Evolutionary conservation across 2,329 filamentous ascomycete species (phyloP), one percentile per base, ranked within the genome.

Genomic region (Lomentospora prolificans): DNA sequence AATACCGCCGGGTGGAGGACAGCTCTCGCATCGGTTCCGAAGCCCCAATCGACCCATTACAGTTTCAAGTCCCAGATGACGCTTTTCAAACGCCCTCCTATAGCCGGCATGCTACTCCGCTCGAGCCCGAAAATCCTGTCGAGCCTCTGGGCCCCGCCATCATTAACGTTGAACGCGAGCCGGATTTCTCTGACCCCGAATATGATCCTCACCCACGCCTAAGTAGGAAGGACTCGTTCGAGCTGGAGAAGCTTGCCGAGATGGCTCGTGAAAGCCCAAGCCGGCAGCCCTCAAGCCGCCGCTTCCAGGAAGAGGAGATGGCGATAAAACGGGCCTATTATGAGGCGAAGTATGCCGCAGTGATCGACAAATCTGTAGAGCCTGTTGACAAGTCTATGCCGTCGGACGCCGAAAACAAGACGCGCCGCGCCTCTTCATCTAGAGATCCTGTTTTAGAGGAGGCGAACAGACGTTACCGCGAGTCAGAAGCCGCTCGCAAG

Each of bases 381-480:
- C 73, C 71, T n/a, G 72, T 68, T 3, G 72, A 74, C 4, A 70
- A 56, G 12, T 22, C 54, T 22, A 41, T 50, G 8, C 31, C 44
- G 8, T 73, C 4, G 73, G 74, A 5, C n/a, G n/a, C n/a, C n/a
- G n/a, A 75, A 76, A 8, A 70, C 70, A 73, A 39, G 70, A 73
- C 53, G 66, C 70, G 52, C 68, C 66, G 27, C 66, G 69, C 9
- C 65, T 69, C 53, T 33, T 61, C 60, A 12, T 24, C 33, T 19
- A 69, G 65, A 53, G 78, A 81, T 57, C 60, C 65, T 10, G 71
- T 84, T 19, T 78, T 79, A 64, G 79, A 81, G 60, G 75, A 80
- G 58, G 82, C 81, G 28, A 73, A 85, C 63, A 70, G 72, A 56
- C 74, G 76, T 57, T 85, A 84, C 60, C 79, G 81, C 56, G 76